Base-by-base conservation (phyloP, 805 yeast species). In the Wickerhamiella allomyrinae region DNA sequence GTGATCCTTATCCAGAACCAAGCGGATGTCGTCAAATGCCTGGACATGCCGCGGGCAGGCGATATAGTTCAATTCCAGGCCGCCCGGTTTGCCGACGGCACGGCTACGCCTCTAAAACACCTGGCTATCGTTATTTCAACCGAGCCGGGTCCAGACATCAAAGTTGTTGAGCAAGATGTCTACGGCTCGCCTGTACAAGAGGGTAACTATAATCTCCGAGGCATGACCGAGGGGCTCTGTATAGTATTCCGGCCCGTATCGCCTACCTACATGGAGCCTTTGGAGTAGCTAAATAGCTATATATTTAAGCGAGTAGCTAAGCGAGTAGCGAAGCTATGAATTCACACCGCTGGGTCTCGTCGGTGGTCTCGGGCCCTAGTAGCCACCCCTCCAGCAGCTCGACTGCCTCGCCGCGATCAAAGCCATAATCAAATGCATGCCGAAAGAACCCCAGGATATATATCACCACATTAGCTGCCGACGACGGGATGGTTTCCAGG, bases 41-140 rank as follows among this genome's bases (percentile, higher is more conserved):
- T 34, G 10, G 44, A 46, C n/a, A 48, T 62, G 40, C 46, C 57
- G 22, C 49, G 65, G 2, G 17, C 15, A 3, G 67, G 67, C 11
- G 67, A 62, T 37, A 53, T 62, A 19, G 22, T 61, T 25, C 67
- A 62, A 46, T 59, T 62, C 41, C 29, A 33, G 19, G 27, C 43
- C 17, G 62, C 57, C 36, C 39, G 45, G 41, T 58, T 63, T 39
- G 45, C 48, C 22, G 51, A 48, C n/a, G 46, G 47, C 22, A 20
- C 36, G 5, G 11, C n/a, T 8, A 45, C 47, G 9, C 45, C 45
- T 7, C 65, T 64, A 5, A 56, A 60, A 39, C 67, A 62, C 40
- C 62, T 67, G 2, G 48, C 62, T 5, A 50, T 62, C 2, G 54
- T 63, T 5, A 53, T 54, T 2, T 27, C 31, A 13, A 7, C 15